Evolutionary conservation across 2,329 filamentous ascomycete species (phyloP).

Genomic region (Colletotrichum sp.): DNA sequence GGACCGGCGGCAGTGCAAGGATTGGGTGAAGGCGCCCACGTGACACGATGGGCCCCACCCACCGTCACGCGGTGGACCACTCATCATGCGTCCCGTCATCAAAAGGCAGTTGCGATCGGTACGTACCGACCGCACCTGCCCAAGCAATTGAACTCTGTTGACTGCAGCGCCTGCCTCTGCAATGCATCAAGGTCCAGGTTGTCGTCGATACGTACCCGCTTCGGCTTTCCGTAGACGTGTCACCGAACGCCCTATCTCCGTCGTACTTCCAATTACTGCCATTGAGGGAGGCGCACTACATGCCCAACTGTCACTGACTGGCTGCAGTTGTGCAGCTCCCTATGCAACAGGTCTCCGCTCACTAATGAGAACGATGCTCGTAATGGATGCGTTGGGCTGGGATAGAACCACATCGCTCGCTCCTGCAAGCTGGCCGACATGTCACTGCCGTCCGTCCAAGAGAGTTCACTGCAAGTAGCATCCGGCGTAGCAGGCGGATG

Average conservation of each 20-base stretch:
- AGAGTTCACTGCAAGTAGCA: background rate
- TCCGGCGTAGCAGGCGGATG: background rate
- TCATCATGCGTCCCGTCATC: constrained; percentile 20
- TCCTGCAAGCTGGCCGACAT: background rate
- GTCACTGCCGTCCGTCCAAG: background rate
- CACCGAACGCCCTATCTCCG: constrained; percentile 16
- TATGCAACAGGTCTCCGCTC: background rate
- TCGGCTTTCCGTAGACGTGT: constrained; percentile 19
- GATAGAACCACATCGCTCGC: background rate
- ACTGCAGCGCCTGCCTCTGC: background rate
- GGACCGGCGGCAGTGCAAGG: constrained; percentile 19
- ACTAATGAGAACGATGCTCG: background rate
- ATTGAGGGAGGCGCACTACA: background rate
- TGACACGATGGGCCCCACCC: background rate
- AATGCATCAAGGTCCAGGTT: background rate
- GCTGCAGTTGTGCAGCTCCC: background rate
- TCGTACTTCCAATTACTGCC: background rate
- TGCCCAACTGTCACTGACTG: background rate
- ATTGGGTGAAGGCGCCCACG: constrained; percentile 13
- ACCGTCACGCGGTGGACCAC: constrained; percentile 18
- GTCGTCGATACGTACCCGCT: background rate
- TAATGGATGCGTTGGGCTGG: background rate
- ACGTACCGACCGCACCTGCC: background rate
- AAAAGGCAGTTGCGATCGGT: background rate
- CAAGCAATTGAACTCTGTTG: background rate